phyloP scores from a whole-genome alignment of 2,329 filamentous ascomycete genomes.

The Pseudogymnoascus destructans region DNA sequence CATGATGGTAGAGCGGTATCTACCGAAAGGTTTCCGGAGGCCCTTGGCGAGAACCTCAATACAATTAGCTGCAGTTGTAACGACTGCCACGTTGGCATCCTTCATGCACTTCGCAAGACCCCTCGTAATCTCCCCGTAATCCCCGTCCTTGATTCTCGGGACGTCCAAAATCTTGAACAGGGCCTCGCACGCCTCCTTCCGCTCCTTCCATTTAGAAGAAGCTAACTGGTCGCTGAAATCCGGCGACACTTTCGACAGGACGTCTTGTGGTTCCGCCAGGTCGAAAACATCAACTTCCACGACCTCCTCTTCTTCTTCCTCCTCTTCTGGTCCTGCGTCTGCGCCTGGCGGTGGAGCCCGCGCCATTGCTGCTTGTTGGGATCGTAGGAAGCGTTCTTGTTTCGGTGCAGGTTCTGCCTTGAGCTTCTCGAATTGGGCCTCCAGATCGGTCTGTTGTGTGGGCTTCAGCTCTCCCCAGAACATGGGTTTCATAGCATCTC shows the following conservation, averaged over 20 bases:
- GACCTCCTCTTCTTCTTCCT: conserved; percentile 45
- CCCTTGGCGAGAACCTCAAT: conserved; percentile 83
- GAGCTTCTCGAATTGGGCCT: conserved; percentile 85
- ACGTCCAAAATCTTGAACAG: conserved; percentile 66
- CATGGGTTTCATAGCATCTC: conserved; percentile 95
- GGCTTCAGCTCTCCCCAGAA: conserved; percentile 95
- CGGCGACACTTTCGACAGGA: conserved; percentile 65
- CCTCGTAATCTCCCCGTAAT: conserved; percentile 72
- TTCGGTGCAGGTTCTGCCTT: conserved; percentile 79
- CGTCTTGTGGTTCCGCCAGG: conserved; percentile 75
- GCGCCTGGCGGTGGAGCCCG: conserved; percentile 48
- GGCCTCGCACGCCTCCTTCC: conserved; percentile 85
- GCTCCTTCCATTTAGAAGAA: conserved; percentile 96
- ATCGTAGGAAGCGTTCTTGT: conserved; percentile 76
- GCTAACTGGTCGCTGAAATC: conserved; percentile 72
- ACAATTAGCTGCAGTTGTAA: conserved; percentile 84
- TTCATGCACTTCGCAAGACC: conserved; percentile 95
- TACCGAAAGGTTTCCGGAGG: conserved; percentile 62
- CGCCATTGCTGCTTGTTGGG: conserved; percentile 75
- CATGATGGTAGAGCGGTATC: conserved; percentile 70
- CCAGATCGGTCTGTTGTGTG: conserved; percentile 86
- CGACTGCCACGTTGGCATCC: conserved; percentile 91
- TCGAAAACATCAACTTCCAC: conserved; percentile 70
- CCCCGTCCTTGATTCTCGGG: conserved; percentile 80
- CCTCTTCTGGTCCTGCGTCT: conserved; percentile 45